phyloP scores from a whole-genome alignment of 2,329 filamentous ascomycete genomes.

The Cladosporium sp. region DNA sequence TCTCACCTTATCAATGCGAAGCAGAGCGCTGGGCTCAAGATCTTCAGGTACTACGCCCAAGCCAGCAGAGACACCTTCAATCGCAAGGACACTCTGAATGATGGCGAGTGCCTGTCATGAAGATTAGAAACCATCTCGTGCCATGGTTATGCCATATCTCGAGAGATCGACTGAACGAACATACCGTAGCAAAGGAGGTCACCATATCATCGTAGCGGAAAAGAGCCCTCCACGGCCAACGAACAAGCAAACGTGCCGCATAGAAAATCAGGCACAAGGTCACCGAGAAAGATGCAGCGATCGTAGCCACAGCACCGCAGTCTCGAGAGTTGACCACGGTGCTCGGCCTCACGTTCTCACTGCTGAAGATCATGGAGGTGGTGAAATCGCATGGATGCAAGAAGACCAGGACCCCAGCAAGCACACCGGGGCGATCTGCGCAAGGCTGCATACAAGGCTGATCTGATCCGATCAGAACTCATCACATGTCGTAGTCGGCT shows the following conservation, averaged over 20 bases:
- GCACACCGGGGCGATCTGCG: not conserved
- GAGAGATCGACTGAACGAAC: not conserved
- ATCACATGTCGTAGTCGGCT: too few species aligned
- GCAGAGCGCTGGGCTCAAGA: not conserved
- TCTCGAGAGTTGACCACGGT: slow-evolving; percentile 6
- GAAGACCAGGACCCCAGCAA: not conserved
- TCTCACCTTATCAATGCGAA: not conserved
- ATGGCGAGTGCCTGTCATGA: not conserved
- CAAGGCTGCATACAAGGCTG: not conserved
- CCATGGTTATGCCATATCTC: not conserved
- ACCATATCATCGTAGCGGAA: slow-evolving; percentile 2
- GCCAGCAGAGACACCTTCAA: not conserved
- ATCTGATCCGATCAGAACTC: not conserved
- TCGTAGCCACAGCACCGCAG: not conserved
- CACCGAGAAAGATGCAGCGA: not conserved
- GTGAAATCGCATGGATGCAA: not conserved
- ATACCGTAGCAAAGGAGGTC: not conserved
- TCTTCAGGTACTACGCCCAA: slow-evolving; percentile 1
- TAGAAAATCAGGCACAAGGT: not conserved
- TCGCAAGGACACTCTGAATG: not conserved
- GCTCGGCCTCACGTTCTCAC: not conserved
- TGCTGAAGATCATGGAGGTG: not conserved
- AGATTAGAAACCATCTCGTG: not conserved
- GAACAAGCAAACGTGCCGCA: not conserved
- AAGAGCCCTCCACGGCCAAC: slow-evolving; percentile 6